These are phyloP conservation scores for Tuctoria greenei DNA, from an alignment of 176 grass and related monocot genomes.

Conservation along the genomic window DNA sequence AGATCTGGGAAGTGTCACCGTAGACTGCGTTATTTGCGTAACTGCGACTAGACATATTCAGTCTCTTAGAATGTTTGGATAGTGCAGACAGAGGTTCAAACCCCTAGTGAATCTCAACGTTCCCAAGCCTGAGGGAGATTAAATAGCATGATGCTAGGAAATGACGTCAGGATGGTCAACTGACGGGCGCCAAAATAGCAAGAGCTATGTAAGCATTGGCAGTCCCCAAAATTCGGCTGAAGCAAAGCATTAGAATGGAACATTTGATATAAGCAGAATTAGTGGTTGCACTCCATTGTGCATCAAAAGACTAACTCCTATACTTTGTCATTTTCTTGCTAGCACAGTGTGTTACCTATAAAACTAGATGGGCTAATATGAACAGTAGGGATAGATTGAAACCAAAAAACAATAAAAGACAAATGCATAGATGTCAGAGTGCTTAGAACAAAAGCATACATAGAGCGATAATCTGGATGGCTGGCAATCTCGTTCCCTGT, in stretches of 20 bases:
- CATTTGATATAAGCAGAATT: constrained; percentile 21
- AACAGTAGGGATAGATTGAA: neutral
- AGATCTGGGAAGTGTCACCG: constrained; percentile 66
- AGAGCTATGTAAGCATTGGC: constrained; percentile 17
- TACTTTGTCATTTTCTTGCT: no score
- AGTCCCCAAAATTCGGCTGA: neutral
- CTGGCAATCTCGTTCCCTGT: neutral
- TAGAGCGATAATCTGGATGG: neutral
- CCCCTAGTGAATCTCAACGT: neutral
- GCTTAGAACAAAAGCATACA: neutral
- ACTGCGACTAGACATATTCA: neutral
- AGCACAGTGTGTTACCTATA: no score
- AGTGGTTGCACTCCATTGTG: no score
- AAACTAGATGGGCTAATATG: neutral
- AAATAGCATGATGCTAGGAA: constrained; percentile 22
- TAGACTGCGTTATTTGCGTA: constrained; percentile 7
- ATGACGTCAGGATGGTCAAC: constrained; percentile 24
- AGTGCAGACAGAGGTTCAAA: neutral
- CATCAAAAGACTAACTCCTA: no score
- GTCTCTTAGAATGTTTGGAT: neutral
- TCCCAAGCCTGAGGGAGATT: neutral
- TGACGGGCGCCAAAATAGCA: neutral
- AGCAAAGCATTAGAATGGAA: neutral
- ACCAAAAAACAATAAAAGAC: neutral
- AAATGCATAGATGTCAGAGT: neutral